These are phyloP conservation scores for Colletotrichum echinochloae DNA, from an alignment of 2,329 filamentous ascomycete genomes.

Conservation along the genomic window DNA sequence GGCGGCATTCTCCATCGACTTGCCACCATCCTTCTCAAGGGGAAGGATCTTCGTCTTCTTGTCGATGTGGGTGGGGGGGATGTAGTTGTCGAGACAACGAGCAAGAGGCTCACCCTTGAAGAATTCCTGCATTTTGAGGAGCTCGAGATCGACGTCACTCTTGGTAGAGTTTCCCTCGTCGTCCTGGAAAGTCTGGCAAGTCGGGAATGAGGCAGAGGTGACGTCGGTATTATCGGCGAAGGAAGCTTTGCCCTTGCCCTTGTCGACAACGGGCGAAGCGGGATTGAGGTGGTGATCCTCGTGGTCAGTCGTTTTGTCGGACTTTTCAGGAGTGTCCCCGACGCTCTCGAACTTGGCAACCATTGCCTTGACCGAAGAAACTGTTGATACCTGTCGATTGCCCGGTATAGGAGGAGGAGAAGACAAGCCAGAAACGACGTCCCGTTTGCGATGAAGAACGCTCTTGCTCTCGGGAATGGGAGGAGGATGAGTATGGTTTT, in stretches of 20 bases:
- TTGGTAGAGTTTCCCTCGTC: not conserved
- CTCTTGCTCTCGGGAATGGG: constrained; percentile 21
- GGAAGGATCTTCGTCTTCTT: constrained; percentile 24
- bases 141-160: constrained; percentile 21
- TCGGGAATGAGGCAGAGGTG: not conserved
- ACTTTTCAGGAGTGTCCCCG: not conserved
- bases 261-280: constrained; percentile 17
- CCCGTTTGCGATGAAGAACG: constrained; percentile 28
- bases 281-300: not conserved
- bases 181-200: not conserved
- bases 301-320: constrained; percentile 1
- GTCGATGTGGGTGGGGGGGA: constrained; percentile 12
- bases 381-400: constrained; percentile 18
- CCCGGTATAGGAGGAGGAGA: constrained; percentile 3
- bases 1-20: constrained; percentile 27
- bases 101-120: constrained; percentile 27
- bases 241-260: constrained; percentile 16
- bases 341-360: constrained; percentile 33
- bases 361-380: constrained; percentile 38
- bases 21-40: constrained; percentile 19
- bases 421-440: constrained; percentile 19
- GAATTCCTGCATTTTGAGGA: constrained; percentile 36
- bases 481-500: not conserved
- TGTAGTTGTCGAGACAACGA: constrained; percentile 32
- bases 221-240: constrained; percentile 9